These are phyloP conservation scores for Aspergillus texensis DNA, from an alignment of 2,329 filamentous ascomycete species.

Conservation along the genomic window DNA sequence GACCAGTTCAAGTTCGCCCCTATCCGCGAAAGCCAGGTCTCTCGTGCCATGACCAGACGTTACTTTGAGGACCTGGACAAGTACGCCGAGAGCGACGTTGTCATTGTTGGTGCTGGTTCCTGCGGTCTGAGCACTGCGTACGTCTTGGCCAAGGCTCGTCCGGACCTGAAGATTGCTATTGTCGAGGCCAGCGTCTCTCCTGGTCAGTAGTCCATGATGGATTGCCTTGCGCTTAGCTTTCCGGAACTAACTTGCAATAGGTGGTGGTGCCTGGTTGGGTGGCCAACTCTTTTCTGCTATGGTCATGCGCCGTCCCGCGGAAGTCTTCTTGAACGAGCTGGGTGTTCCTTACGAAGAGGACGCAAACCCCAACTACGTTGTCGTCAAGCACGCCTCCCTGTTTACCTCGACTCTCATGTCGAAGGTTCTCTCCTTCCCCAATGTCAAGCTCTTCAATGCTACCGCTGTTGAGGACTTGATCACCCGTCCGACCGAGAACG, in stretches of 20 bases:
- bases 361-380: conserved; percentile 82
- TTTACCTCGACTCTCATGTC: conserved; percentile 88
- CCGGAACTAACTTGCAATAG: conserved; percentile 38
- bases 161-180: conserved; percentile 89
- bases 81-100: conserved; percentile 90
- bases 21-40: conserved; percentile 90
- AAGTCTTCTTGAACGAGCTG: conserved; percentile 78
- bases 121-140: conserved; percentile 86
- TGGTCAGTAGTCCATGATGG: conserved; percentile 39
- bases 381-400: conserved; percentile 90
- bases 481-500: conserved; percentile 65
- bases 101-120: conserved; percentile 88
- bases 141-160: conserved; percentile 77
- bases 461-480: conserved; percentile 91
- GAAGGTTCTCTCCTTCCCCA: conserved; percentile 80
- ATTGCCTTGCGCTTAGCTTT: neutral
- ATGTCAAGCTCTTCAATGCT: conserved; percentile 96
- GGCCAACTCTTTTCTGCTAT: conserved; percentile 94
- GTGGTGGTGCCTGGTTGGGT: conserved; percentile 88
- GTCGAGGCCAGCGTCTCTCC: conserved; percentile 86
- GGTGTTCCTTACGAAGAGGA: conserved; percentile 88
- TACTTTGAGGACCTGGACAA: conserved; percentile 89
- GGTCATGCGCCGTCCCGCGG: conserved; percentile 91
- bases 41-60: conserved; percentile 87
- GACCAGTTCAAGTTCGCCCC: conserved; percentile 78